A percentile compares a stretch with the other conserved stretches of the same genome.
phyloP scores from a whole-genome alignment of 148 eudicot species.

The Simmondsia chinensis region DNA sequence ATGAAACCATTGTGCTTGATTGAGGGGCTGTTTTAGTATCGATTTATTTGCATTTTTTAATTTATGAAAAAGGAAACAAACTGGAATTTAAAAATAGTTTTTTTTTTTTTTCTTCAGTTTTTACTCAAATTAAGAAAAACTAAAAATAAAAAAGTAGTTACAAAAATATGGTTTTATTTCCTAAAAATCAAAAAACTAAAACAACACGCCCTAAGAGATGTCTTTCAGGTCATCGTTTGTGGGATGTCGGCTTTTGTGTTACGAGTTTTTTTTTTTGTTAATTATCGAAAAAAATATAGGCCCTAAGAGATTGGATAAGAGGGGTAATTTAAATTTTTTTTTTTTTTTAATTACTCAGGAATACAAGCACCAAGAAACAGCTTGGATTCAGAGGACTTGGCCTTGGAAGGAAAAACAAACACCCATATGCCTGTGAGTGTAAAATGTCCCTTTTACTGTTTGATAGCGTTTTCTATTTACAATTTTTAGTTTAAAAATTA shows the following conservation, averaged over 20 bases:
- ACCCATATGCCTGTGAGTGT: not conserved
- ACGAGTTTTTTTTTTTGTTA: not conserved
- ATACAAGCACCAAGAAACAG: conserved; percentile 74
- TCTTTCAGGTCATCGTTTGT: too few relatives aligned
- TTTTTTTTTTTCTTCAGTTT: too few relatives aligned
- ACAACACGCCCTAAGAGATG: too few relatives aligned
- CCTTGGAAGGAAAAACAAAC: not conserved
- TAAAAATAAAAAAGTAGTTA: too few relatives aligned
- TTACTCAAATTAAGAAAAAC: not conserved
- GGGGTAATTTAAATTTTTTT: not conserved
- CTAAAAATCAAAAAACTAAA: too few relatives aligned
- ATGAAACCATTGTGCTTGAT: not conserved
- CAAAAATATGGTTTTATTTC: too few relatives aligned
- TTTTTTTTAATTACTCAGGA: conserved; percentile 22
- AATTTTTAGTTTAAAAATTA: not conserved
- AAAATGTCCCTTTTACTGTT: not conserved
- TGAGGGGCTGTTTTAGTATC: not conserved
- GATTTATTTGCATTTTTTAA: not conserved
- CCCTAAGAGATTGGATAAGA: not conserved
- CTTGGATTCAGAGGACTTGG: conserved; percentile 34
- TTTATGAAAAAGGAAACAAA: not conserved
- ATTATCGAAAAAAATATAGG: not conserved
- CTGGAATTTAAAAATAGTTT: not conserved
- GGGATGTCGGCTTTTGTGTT: too few relatives aligned
- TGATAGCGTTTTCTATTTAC: not conserved